Evolutionary conservation across 2,329 filamentous ascomycete species (phyloP).

Genomic region (Bipolaris zeicola): DNA sequence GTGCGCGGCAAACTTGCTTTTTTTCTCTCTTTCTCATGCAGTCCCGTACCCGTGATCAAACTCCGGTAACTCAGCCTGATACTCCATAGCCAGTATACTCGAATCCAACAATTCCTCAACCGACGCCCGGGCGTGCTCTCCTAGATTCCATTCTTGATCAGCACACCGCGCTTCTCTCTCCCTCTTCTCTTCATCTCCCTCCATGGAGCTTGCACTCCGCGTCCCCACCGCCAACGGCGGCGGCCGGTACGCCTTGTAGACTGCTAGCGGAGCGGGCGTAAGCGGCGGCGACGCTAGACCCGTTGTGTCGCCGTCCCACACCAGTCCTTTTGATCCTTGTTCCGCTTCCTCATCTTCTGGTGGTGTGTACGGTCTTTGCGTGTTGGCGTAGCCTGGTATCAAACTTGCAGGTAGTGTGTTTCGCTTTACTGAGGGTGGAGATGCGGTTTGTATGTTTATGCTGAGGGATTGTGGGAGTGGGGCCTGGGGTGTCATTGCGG

Average conservation of each 20-base stretch:
- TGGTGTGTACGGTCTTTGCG: background rate
- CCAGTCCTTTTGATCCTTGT: too few relatives aligned
- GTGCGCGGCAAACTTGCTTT: background rate
- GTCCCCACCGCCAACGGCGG: background rate
- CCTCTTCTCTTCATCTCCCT: too few relatives aligned
- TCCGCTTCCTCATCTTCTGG: background rate
- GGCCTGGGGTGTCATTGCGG: constrained; percentile 1
- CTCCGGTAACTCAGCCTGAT: constrained; percentile 26
- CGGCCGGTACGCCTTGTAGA: constrained; percentile 33
- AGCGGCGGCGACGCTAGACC: constrained; percentile 9
- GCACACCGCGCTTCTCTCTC: too few relatives aligned
- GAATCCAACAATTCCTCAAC: constrained; percentile 16
- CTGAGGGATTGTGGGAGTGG: background rate
- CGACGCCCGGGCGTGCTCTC: background rate
- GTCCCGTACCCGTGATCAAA: constrained; percentile 29
- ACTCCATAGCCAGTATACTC: constrained; percentile 31
- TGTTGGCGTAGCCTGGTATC: background rate
- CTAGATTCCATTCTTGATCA: too few relatives aligned
- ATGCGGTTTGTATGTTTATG: background rate
- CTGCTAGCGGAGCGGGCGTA: constrained; percentile 7
- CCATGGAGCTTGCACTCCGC: background rate
- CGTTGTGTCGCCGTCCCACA: too few relatives aligned
- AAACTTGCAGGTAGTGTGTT: background rate
- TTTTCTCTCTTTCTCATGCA: background rate
- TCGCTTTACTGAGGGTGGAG: background rate